Evolutionary conservation across 169 alveolate genomes (phyloP), one percentile per base, ranked within the genome.

Genomic region (Eimeria praecox): DNA sequence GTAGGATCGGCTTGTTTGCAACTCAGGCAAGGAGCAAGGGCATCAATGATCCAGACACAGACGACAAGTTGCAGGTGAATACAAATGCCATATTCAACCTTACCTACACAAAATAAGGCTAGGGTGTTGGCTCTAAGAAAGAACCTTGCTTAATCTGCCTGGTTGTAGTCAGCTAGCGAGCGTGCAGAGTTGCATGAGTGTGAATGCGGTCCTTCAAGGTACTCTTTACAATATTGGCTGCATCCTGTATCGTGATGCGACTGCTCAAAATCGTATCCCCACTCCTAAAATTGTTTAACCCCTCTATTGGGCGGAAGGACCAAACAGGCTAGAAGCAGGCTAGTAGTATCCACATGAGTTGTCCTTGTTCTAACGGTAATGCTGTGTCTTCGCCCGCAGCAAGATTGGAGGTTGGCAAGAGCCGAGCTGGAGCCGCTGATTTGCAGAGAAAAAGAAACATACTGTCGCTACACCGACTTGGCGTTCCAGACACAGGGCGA

Each of bases 21-120:
- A 18, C 33, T n/a, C 94, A 87, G 94, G 94, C 83, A 38, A 87
- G 82, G 85, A 62, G 64, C 59, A 64, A 87, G 33, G 94, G 94
- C 46, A 59, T 87, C 30, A 66, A 35, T 27, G 94, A 87, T 30
- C 66, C 46, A 22, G 40, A 62, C 52, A 49, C 59, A 27, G 94
- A 87, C 16, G 94, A 87, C 27, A 59, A 49, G 64, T 22, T 64
- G 35, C 69, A 33, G 82, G 94, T 87, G 35, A 62, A 83, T 46
- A 40, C 35, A 16, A 14, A 54, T 24, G 83, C 9, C 42, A 40
- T 0, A 46, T 80, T 46, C 62, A 49, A 14, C 18, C 27, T 46
- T 46, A 49, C 90, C 18, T n/a, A n/a, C 62, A 12, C 40, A 44
- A 4, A 27, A 35, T 49, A 20, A 2, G 18, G 16, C 33, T 73